phyloP scores from a whole-genome alignment of 176 grass and related monocot species.

The Chrysopogon serrulatus region DNA sequence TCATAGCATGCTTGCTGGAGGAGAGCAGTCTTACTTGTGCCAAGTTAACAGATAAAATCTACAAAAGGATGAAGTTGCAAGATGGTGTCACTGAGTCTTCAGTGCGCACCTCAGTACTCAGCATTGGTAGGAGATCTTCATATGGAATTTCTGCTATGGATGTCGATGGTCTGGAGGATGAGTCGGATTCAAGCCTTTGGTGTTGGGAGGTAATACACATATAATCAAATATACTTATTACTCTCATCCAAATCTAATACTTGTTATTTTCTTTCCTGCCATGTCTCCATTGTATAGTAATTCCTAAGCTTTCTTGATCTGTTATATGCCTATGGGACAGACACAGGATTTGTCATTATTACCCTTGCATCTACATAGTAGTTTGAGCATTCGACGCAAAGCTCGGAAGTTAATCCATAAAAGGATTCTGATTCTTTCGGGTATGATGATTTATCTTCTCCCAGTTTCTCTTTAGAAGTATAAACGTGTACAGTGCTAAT shows the following conservation, averaged over 20 bases:
- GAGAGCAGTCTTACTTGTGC: constrained; percentile 41
- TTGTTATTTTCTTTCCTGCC: background rate
- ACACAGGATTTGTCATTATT: constrained; percentile 53
- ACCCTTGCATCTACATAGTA: constrained; percentile 35
- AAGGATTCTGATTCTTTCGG: constrained; percentile 41
- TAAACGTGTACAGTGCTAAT: background rate
- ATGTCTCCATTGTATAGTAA: background rate
- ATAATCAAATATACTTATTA: background rate
- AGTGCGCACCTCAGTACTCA: constrained; percentile 9
- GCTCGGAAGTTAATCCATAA: constrained; percentile 57
- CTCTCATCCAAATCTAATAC: background rate
- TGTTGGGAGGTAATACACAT: constrained; percentile 51
- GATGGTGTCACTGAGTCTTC: constrained; percentile 9
- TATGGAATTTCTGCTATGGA: constrained; percentile 19
- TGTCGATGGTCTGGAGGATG: constrained; percentile 37
- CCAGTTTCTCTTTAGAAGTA: background rate
- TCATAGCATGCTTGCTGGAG: constrained; percentile 45
- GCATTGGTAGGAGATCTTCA: constrained; percentile 24
- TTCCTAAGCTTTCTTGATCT: background rate
- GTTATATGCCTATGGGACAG: constrained; percentile 22
- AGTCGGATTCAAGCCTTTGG: constrained; percentile 38
- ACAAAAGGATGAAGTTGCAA: constrained; percentile 11
- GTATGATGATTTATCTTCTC: background rate
- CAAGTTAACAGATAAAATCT: constrained; percentile 34
- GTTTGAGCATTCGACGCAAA: constrained; percentile 32